phyloP scores from a whole-genome alignment of 129 eudicot species.

The Flaveria trinervia region DNA sequence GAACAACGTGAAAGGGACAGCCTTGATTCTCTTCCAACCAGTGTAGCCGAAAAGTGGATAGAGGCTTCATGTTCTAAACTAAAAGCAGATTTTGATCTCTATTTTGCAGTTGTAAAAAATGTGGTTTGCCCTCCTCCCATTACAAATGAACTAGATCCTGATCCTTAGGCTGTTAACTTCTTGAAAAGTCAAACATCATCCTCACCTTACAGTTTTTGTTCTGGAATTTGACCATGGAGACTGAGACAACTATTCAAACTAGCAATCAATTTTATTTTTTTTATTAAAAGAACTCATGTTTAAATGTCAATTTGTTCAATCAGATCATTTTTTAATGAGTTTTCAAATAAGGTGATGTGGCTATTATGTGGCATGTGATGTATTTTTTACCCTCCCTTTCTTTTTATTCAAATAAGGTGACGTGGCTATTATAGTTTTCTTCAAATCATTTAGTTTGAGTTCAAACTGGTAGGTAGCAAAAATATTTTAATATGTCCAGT shows the following conservation, averaged over 20 bases:
- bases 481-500: no score
- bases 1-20: slow-evolving; percentile 86
- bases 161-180: slow-evolving; percentile 22
- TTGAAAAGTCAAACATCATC: slow-evolving; percentile 16
- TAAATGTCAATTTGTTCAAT: neutral
- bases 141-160: slow-evolving; percentile 25
- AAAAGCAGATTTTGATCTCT: slow-evolving; percentile 62
- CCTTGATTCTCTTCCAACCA: slow-evolving; percentile 68
- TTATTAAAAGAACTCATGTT: neutral
- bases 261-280: neutral
- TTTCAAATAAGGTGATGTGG: neutral
- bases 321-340: neutral
- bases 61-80: slow-evolving; percentile 60
- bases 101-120: slow-evolving; percentile 67
- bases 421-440: neutral
- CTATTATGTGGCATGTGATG: neutral
- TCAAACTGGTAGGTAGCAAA: no score
- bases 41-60: slow-evolving; percentile 83
- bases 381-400: neutral
- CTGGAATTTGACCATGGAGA: slow-evolving; percentile 9
- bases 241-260: neutral
- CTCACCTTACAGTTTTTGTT: slow-evolving; percentile 18
- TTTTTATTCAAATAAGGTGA: neutral
- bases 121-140: slow-evolving; percentile 43
- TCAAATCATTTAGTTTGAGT: no score